Evolutionary conservation across 1,284 basidiomycete species (phyloP), one percentile per base, ranked within the genome.

Genomic region (Boletellus deceptivus): DNA sequence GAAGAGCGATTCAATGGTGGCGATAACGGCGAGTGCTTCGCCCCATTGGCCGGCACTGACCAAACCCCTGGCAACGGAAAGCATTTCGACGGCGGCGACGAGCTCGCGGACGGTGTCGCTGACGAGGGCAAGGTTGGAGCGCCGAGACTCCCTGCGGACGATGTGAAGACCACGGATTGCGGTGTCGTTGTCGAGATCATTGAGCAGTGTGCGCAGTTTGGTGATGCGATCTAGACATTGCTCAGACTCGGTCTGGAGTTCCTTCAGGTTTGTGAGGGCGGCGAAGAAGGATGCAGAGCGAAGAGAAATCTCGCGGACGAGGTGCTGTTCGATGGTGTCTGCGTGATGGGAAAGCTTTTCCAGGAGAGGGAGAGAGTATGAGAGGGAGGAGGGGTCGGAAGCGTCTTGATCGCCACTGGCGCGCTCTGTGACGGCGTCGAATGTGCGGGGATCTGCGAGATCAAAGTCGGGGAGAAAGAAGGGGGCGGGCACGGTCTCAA

Each of bases 231-330:
- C 70, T 5, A 98, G 75, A 61, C 94, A 96, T 27, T 86, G 82
- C 33, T 86, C 80, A 0, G 93, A 94, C 66, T 98, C 93, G 6
- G 89, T 83, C 62, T 93, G 91, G 6, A 99, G 80, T 56, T 93
- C 89, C 63, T 98, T 91, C 11, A 99, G 77, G 67, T 98, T 98
- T 9, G 92, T 84, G 20, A 99, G 81, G 1, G 96, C 97, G 1
- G 94, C 90, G 65, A 99, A 99, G 80, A 99, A 99, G 3, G 93
- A 93, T 0, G 91, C 83, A 0, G 93, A 93, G 5, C 95, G 88
- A 10, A 89, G 74, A 7, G 91, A 89, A 49, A 99, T 97, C 71
- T 98, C 96, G 59, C 86, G 85, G 14, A 97, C 84, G 48, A 99
- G 87, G 66, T 99, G 95, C 57, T 94, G 86, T 64, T 99, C 96